Base-by-base conservation (phyloP, 257 asterid genomes). In the Solanum neorickii region DNA sequence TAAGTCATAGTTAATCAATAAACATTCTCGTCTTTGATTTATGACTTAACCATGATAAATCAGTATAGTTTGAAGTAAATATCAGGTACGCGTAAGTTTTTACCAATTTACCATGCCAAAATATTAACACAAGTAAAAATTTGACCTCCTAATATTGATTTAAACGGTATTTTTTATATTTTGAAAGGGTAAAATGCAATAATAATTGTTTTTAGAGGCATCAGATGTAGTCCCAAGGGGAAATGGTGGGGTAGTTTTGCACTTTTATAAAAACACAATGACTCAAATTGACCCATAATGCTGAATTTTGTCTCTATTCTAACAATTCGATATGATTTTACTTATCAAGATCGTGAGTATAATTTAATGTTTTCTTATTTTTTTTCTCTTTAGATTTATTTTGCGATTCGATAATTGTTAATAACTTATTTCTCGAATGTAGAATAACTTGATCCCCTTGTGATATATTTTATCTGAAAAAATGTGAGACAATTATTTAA, bases 331-430 rank as follows among this genome's bases (percentile, higher is more conserved):
- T 20, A 5, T 56, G 25, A 56, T 56, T 59, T 59, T 59, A 59
- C 12, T 59, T 18, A 59, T 18, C 66, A 59, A 59, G 25, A 20
- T 59, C 10, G 3, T 59, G 66, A 7, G 12, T 20, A 59, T 59
- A 59, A 20, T 59, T 59, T 59, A 18, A 8, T 59, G 25, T 59
- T 20, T 59, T 0, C 25, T 59, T 59, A 0, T 20, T 59, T 20
- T 56, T 56, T 56, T 59, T 59, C 5, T 59, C 5, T 7, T 59
- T 20, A 56, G 11, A 56, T 4, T 56, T 56, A 0, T 0, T 49
- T 0, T 3, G n/a, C 1, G 1, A 56, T 56, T 20, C 0, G 5
- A 56, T 56, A 12, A 7, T 0, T 1, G 2, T 20, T 56, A 20
- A 56, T 20, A 20, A 12, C 5, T 9, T 20, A 59, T 59, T 56